A percentile compares a stretch with the other conserved stretches of the same genome.
Evolutionary conservation across 805 yeast genomes (phyloP).

Genomic region (Candida saitoana): DNA sequence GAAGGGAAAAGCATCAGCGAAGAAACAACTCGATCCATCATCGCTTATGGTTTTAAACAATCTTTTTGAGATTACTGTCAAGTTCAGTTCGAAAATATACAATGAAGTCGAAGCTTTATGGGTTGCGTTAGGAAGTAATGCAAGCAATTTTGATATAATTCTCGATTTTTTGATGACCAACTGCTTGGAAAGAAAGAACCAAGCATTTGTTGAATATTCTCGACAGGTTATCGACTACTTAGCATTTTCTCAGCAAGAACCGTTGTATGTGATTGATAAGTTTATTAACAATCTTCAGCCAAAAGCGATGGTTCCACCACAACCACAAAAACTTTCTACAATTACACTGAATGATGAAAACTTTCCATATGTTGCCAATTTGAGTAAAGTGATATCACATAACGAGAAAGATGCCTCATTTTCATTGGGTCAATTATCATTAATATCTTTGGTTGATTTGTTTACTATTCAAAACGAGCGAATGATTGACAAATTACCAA

Average conservation of each 20-base stretch:
- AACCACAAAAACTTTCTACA: conserved; percentile 19
- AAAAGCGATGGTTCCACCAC: conserved; percentile 81
- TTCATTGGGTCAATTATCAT: conserved; percentile 82
- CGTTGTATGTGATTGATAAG: conserved; percentile 50
- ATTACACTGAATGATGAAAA: conserved; percentile 16
- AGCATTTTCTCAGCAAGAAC: conserved; percentile 50
- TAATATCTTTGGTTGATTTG: conserved; percentile 80
- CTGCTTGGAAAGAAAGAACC: conserved; percentile 65
- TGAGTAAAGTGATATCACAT: conserved; percentile 51
- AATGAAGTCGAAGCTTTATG: conserved; percentile 92
- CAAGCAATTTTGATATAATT: conserved; percentile 66
- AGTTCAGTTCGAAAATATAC: conserved; percentile 67
- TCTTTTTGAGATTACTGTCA: conserved; percentile 78
- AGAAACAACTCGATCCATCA: conserved; percentile 18
- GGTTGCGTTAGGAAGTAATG: conserved; percentile 84
- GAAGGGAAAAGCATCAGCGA: conserved; percentile 2
- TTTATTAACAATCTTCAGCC: conserved; percentile 74
- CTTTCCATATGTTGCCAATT: conserved; percentile 75
- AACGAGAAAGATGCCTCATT: conserved; percentile 69
- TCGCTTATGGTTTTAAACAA: conserved; percentile 72
- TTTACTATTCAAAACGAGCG: conserved; percentile 64
- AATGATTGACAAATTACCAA: conserved; percentile 57
- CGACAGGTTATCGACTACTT: conserved; percentile 79
- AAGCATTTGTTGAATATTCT: conserved; percentile 71
- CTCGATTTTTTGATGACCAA: conserved; percentile 65